Conservation (phyloP, 2,329 filamentous ascomycete genomes). For the Ceratocystis colombiana region DNA sequence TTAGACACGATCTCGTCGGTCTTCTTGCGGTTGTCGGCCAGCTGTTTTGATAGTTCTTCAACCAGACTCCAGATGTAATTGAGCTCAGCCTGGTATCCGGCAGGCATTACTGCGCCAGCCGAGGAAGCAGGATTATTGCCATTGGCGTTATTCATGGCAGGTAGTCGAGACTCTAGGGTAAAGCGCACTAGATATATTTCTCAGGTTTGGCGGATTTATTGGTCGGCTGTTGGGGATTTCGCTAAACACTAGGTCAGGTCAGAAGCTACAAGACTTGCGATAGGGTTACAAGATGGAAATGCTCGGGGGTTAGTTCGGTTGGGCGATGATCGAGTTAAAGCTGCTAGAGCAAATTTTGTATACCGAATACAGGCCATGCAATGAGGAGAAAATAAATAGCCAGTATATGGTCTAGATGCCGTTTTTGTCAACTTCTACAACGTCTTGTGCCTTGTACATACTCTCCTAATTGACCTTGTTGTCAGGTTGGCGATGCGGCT, state of each 20-base stretch:
- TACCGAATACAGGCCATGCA: neutral
- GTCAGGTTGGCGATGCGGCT: conserved; percentile 13
- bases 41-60: conserved; percentile 53
- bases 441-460: neutral
- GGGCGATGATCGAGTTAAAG: neutral
- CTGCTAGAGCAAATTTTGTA: neutral
- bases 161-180: neutral
- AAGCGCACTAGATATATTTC: neutral
- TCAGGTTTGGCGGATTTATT: neutral
- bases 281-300: too few species aligned
- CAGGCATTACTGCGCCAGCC: conserved; percentile 47
- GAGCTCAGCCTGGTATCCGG: conserved; percentile 57
- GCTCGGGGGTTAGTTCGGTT: too few species aligned
- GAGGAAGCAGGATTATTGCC: conserved; percentile 32
- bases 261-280: too few species aligned
- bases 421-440: neutral
- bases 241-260: too few species aligned
- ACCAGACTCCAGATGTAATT: conserved; percentile 60
- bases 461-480: conserved; percentile 5
- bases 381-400: neutral
- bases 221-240: too few species aligned
- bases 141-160: conserved; percentile 22
- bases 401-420: neutral
- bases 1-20: conserved; percentile 56
- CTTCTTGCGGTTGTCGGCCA: conserved; percentile 50